phyloP scores from a whole-genome alignment of 495 filamentous ascomycete species.

The Penicillium odoratum region DNA sequence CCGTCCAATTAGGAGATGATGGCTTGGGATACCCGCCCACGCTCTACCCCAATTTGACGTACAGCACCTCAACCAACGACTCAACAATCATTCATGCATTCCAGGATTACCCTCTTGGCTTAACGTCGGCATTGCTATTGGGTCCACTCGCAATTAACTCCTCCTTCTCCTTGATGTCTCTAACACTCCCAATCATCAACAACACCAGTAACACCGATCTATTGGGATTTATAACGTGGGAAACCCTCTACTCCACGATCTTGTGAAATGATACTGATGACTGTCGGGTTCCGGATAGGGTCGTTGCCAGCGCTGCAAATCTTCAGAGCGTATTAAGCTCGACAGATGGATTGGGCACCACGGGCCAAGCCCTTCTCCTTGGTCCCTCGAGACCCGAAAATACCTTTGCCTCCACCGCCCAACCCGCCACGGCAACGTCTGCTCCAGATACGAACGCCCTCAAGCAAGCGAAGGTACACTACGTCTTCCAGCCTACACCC shows the following conservation, averaged over 20 bases:
- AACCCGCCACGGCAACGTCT: slow-evolving; percentile 25
- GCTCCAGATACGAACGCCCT: slow-evolving; percentile 17
- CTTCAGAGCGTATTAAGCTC: slow-evolving; percentile 59
- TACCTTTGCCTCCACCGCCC: slow-evolving; percentile 49
- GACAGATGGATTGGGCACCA: slow-evolving; percentile 64
- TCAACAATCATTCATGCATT: slow-evolving; percentile 38
- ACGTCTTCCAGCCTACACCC: slow-evolving; percentile 41
- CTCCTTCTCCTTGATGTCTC: slow-evolving; percentile 72
- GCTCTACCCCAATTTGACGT: slow-evolving; percentile 76
- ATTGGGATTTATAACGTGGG: slow-evolving; percentile 65
- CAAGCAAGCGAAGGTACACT: slow-evolving; percentile 33
- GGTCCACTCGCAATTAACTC: slow-evolving; percentile 69
- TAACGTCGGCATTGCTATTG: slow-evolving; percentile 56
- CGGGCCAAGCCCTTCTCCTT: slow-evolving; percentile 66
- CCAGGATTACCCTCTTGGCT: slow-evolving; percentile 50
- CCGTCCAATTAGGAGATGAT: slow-evolving; percentile 57
- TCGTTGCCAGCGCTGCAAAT: slow-evolving; percentile 62
- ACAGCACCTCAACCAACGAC: slow-evolving; percentile 36
- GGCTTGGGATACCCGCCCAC: slow-evolving; percentile 61
- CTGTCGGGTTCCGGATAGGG: slow-evolving; percentile 39
- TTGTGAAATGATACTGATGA: background rate
- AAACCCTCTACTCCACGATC: background rate
- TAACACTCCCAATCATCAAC: slow-evolving; percentile 73
- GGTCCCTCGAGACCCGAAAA: slow-evolving; percentile 65
- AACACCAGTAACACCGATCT: slow-evolving; percentile 57